These are phyloP conservation scores for Gastrolobium villosum DNA, from an alignment of 306 rosid species.

Conservation along the genomic window DNA sequence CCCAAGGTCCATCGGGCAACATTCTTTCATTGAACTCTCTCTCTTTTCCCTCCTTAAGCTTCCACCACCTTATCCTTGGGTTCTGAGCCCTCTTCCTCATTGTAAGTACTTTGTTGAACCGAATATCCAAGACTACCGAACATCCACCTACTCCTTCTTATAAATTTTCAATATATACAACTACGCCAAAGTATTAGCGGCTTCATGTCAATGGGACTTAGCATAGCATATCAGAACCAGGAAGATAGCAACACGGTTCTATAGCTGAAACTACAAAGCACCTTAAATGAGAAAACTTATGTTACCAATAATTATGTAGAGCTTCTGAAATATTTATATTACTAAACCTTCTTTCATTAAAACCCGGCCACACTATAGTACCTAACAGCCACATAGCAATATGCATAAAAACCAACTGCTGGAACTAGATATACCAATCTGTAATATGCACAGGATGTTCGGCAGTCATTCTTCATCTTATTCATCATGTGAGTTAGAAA, in stretches of 20 bases:
- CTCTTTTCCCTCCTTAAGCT: too few relatives aligned
- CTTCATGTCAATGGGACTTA: not conserved
- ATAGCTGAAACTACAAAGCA: conserved; percentile 17
- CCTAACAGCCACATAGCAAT: conserved; percentile 2
- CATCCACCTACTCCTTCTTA: too few relatives aligned
- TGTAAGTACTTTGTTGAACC: too few relatives aligned
- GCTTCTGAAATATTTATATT: conserved; percentile 13
- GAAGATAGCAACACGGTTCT: conserved; percentile 14
- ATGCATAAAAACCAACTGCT: not conserved
- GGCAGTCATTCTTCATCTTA: conserved; percentile 9
- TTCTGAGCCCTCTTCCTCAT: too few relatives aligned
- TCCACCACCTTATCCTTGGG: too few relatives aligned
- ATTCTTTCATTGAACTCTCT: too few relatives aligned
- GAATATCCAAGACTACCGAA: too few relatives aligned
- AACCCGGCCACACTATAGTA: not conserved
- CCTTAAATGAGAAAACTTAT: not conserved
- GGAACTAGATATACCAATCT: conserved; percentile 2
- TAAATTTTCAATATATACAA: conserved; percentile 30
- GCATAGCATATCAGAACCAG: not conserved
- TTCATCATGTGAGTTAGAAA: conserved; percentile 4
- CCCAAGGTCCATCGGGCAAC: too few relatives aligned
- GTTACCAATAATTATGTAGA: not conserved
- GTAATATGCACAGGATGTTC: not conserved
- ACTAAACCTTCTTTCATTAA: conserved; percentile 11
- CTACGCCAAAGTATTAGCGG: conserved; percentile 9